Base-by-base conservation (phyloP, 2,329 filamentous ascomycete species). In the Phyllosticta paracitricarpa region DNA sequence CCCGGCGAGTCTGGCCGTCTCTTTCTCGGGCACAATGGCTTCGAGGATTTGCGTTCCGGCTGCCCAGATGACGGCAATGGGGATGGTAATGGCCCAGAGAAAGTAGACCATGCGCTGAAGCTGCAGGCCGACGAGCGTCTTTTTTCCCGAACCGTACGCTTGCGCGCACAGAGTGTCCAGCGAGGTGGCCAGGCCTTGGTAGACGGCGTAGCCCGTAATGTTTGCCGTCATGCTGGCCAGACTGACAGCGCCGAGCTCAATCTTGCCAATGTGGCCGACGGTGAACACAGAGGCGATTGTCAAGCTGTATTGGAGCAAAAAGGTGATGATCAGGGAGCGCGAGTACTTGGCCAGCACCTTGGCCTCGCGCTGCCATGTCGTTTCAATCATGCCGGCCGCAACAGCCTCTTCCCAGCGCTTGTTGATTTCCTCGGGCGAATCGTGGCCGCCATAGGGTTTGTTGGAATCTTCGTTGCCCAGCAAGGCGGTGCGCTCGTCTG, bases 91-190 rank as follows among this genome's bases (percentile, higher is more conserved):
- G 2, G 81, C 72, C 78, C 88, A 86, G 2, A 94, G 80, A 70
- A 94, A 92, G 70, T 81, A 88, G 1, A 89, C 79, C 89, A 93
- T 93, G 61, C 89, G 82, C 75, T 94, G 89, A 64, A 90, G 81
- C 68, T 94, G 89, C 60, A 94, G 73, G 1, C 89, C 93, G 62
- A 97, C 93, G 4, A 97, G 83, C 66, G 92, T 89, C 71, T 89
- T 95, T 71, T 88, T 89, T 0, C 93, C 93, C 0, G 89, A 95
- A 2, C 94, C 93, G 71, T 95, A 97, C 0, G 94, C 93, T 74
- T 97, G 93, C 0, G 93, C 85, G 72, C 93, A 97, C 2, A 97
- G 84, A 0, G 93, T 97, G 74, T 97, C 93, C 48, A 97, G 79
- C 65, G 88, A 90, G 4, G 93, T 97, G 0, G 91, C 88, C 68